phyloP scores from a whole-genome alignment of 1,284 basidiomycete genomes.

The Neolentinus lepideus region DNA sequence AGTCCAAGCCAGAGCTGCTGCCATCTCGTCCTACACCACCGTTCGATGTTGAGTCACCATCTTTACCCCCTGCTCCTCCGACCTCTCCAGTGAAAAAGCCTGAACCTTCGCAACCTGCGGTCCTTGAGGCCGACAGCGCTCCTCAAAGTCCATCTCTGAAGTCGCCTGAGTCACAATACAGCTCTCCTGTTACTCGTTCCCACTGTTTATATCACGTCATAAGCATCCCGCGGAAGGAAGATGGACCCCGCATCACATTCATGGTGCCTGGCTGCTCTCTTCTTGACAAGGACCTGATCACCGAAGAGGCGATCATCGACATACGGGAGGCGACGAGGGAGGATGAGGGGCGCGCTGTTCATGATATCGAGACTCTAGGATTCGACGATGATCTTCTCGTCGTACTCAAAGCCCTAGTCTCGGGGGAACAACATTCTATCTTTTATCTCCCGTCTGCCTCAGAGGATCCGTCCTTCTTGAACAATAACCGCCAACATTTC shows the following conservation, averaged over 20 bases:
- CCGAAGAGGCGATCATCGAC: slow-evolving; percentile 51
- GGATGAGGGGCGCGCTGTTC: slow-evolving; percentile 37
- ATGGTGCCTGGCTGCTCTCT: slow-evolving; percentile 62
- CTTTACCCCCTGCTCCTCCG: slow-evolving; percentile 5
- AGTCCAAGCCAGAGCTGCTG: neutral
- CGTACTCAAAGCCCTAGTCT: slow-evolving; percentile 49
- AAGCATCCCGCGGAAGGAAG: slow-evolving; percentile 46
- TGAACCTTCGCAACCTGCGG: neutral
- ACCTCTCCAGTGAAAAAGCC: neutral
- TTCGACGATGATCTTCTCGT: slow-evolving; percentile 46
- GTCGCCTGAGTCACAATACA: slow-evolving; percentile 21
- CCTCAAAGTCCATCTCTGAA: slow-evolving; percentile 6
- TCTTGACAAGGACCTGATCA: slow-evolving; percentile 44
- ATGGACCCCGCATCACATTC: slow-evolving; percentile 44
- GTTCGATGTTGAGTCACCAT: neutral
- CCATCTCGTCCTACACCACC: neutral
- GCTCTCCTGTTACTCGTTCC: slow-evolving; percentile 37
- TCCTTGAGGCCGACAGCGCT: neutral
- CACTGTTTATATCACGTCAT: slow-evolving; percentile 63
- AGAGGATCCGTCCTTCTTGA: slow-evolving; percentile 12
- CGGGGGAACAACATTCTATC: slow-evolving; percentile 49
- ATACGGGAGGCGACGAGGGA: slow-evolving; percentile 46
- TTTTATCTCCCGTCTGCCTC: slow-evolving; percentile 44
- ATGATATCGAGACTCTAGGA: slow-evolving; percentile 42
- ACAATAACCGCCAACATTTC: neutral